A percentile compares a stretch with the other conserved stretches of the same genome.
Conservation (phyloP, 225 moss, liverwort and hornwort genomes). For the Bryum argenteum region DNA sequence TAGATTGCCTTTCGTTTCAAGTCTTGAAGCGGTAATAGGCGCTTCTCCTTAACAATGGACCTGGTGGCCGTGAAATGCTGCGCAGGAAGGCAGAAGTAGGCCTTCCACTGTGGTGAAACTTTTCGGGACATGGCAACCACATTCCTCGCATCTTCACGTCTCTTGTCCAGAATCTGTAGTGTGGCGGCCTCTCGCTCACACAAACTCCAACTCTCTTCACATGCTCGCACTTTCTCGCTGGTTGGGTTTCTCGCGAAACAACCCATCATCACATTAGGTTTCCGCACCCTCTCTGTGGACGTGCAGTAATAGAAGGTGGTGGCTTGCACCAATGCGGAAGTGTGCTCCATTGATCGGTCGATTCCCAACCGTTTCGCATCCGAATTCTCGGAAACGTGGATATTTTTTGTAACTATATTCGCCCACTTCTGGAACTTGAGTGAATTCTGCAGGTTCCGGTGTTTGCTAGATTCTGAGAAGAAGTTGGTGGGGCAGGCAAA, state of each 20-base stretch:
- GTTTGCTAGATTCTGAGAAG: conserved; percentile 1
- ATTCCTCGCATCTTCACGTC: conserved; percentile 5
- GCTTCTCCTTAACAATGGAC: too few species aligned
- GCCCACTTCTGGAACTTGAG: conserved; percentile 4
- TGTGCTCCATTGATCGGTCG: not conserved
- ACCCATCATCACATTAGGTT: conserved; percentile 2
- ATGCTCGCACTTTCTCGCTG: not conserved
- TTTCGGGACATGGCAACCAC: not conserved
- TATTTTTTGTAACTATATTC: not conserved
- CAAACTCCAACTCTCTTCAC: not conserved
- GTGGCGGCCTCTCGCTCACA: conserved; percentile 27
- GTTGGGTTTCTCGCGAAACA: conserved; percentile 9
- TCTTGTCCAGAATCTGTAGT: conserved; percentile 12
- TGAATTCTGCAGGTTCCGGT: not conserved
- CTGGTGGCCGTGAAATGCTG: too few species aligned
- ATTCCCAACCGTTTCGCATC: conserved; percentile 1
- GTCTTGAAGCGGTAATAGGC: too few species aligned
- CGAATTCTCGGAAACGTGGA: not conserved
- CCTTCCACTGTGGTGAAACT: not conserved
- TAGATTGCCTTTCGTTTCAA: too few species aligned
- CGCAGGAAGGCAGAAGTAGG: too few species aligned
- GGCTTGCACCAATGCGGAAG: not conserved
- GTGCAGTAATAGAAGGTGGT: not conserved
- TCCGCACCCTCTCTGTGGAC: not conserved
- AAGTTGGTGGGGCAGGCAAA: too few species aligned